Percentiles rank a stretch among this genome's conserved stretches.
Conservation (phyloP, 140 eudicot species). For the Cichorium intybus region DNA sequence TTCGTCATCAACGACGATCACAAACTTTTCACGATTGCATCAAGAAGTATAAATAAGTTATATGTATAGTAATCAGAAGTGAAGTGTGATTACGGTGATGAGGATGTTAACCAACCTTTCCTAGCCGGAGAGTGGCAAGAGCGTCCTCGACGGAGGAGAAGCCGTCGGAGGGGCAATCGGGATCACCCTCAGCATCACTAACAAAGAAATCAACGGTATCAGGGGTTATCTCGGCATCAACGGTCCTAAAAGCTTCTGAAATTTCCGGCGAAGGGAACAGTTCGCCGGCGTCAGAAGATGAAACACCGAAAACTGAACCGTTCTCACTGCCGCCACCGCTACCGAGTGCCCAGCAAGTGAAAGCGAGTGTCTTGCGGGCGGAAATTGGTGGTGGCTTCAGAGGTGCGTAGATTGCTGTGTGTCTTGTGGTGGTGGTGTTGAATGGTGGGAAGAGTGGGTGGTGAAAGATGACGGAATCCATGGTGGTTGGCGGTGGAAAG, state of each 20-base stretch:
- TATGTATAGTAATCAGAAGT: not conserved
- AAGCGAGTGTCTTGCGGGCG: conserved; percentile 15
- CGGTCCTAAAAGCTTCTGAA: conserved; percentile 35
- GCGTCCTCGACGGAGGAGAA: conserved; percentile 77
- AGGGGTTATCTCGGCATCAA: conserved; percentile 78
- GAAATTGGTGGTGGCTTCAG: conserved; percentile 19
- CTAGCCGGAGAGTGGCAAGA: conserved; percentile 49
- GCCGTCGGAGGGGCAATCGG: conserved; percentile 87
- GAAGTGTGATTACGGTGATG: not conserved
- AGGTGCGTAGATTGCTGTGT: conserved; percentile 20
- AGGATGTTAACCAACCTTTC: conserved; percentile 50
- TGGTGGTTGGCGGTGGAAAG: conserved; percentile 25
- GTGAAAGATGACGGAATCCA: conserved; percentile 57
- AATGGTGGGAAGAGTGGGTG: conserved; percentile 41
- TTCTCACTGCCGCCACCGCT: conserved; percentile 28
- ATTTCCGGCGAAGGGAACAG: conserved; percentile 18
- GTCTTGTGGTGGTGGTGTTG: conserved; percentile 28
- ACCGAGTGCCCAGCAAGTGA: conserved; percentile 38
- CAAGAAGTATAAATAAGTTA: conserved; percentile 8
- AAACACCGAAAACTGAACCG: conserved; percentile 39
- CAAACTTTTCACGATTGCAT: conserved; percentile 50
- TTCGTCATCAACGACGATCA: conserved; percentile 83
- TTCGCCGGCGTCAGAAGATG: conserved; percentile 27
- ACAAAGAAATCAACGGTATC: conserved; percentile 78
- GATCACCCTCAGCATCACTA: conserved; percentile 96